These are phyloP conservation scores for Cyberlindnera misumaiensis DNA, from an alignment of 805 yeast species.

Conservation along the genomic window DNA sequence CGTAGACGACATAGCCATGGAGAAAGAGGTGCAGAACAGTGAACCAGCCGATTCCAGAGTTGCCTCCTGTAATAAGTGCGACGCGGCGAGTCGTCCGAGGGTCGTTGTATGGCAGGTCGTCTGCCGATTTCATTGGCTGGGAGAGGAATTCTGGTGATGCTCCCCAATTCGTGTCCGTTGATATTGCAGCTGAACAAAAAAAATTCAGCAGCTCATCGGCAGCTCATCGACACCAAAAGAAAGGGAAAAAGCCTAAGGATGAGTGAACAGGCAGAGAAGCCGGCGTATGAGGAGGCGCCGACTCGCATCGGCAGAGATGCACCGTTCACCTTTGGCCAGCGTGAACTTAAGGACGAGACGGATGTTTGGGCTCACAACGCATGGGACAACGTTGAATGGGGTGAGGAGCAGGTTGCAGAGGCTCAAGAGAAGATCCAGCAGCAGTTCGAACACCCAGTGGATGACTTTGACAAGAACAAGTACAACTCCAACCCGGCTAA, in stretches of 20 bases:
- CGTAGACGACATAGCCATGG: constrained; percentile 71
- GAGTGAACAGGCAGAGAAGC: neutral
- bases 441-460: constrained; percentile 81
- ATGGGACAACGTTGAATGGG: constrained; percentile 96
- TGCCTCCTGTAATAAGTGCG: constrained; percentile 77
- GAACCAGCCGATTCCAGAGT: constrained; percentile 74
- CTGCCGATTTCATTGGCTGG: constrained; percentile 26
- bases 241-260: no score
- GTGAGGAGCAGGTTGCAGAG: constrained; percentile 72
- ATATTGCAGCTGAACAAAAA: no score
- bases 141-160: no score
- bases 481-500: constrained; percentile 85
- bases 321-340: constrained; percentile 90
- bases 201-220: no score
- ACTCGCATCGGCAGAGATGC: constrained; percentile 74
- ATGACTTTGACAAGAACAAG: constrained; percentile 71
- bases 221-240: no score
- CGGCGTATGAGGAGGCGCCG: constrained; percentile 16
- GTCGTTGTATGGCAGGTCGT: constrained; percentile 51
- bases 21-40: constrained; percentile 68
- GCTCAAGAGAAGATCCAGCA: constrained; percentile 69
- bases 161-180: no score
- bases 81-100: constrained; percentile 51
- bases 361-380: constrained; percentile 93
- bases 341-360: constrained; percentile 61